phyloP scores from a whole-genome alignment of 139 green algal species.

The Chlamydomonas incerta region DNA sequence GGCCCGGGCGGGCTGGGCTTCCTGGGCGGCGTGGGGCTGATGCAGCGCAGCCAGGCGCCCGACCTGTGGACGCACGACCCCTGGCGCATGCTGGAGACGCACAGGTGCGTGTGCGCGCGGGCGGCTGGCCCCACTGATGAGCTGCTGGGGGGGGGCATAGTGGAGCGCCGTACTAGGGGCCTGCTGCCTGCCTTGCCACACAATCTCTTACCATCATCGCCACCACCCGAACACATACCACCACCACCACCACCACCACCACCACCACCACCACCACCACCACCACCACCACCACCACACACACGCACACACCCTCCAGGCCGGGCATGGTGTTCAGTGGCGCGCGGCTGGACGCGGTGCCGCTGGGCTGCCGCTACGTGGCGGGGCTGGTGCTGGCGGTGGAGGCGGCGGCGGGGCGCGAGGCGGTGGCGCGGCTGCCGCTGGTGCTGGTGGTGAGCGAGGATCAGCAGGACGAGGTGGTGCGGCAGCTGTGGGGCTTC shows the following conservation, averaged over 20 bases:
- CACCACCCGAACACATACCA: no score
- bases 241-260: no score
- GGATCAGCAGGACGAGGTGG: constrained; percentile 49
- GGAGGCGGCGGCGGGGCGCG: constrained; percentile 13
- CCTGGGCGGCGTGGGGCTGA: background rate
- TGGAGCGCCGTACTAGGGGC: no score
- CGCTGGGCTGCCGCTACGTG: constrained; percentile 44
- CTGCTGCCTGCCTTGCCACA: no score
- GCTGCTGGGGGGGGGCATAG: background rate
- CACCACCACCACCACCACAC: no score
- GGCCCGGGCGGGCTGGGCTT: background rate
- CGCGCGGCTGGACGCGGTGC: constrained; percentile 32
- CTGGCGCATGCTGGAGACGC: constrained; percentile 35
- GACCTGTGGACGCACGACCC: constrained; percentile 50
- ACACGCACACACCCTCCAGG: no score
- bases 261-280: no score
- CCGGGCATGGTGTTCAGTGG: background rate
- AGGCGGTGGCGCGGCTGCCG: constrained; percentile 34
- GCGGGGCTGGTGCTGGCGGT: constrained; percentile 39
- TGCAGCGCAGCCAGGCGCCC: constrained; percentile 22
- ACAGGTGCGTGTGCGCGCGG: background rate
- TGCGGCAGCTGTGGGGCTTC: constrained; percentile 40
- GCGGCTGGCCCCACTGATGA: no score
- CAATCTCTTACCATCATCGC: no score
- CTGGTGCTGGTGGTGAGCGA: constrained; percentile 53